These are phyloP conservation scores for Crithidia bombi DNA, from an alignment of 208 protist genomes.

Conservation along the genomic window DNA sequence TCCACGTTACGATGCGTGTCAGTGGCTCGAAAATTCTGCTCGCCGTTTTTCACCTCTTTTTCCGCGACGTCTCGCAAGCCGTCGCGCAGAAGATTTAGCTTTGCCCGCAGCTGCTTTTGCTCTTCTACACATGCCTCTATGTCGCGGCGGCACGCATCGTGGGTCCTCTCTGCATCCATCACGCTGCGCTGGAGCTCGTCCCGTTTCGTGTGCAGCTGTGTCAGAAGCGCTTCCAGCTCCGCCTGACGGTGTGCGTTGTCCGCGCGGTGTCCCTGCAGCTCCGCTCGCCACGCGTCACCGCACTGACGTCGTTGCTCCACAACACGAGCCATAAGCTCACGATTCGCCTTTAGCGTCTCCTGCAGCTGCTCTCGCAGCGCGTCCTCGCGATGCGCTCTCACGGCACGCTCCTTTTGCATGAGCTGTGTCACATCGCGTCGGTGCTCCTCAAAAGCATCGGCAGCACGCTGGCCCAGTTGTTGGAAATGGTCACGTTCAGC, in stretches of 20 bases:
- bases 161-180: conserved; percentile 25
- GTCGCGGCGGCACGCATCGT: conserved; percentile 12
- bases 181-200: conserved; percentile 31
- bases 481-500: conserved; percentile 65
- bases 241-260: conserved; percentile 8
- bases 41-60: background rate
- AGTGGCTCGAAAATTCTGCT: background rate
- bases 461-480: conserved; percentile 41
- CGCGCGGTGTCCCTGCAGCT: conserved; percentile 33
- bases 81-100: conserved; percentile 18
- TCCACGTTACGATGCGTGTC: too few species aligned
- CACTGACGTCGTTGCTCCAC: conserved; percentile 23
- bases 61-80: background rate
- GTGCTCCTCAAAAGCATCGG: conserved; percentile 68
- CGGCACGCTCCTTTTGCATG: conserved; percentile 66
- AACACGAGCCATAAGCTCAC: conserved; percentile 32
- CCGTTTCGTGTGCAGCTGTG: conserved; percentile 37
- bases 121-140: conserved; percentile 30
- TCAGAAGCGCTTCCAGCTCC: conserved; percentile 34
- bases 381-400: conserved; percentile 58
- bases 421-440: conserved; percentile 74
- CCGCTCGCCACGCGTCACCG: conserved; percentile 31
- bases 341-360: conserved; percentile 32
- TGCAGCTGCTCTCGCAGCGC: conserved; percentile 57
- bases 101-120: conserved; percentile 29